Percentiles rank a stretch among this genome's conserved stretches.
These are phyloP conservation scores for Teratosphaeria gauchensis DNA, from an alignment of 2,329 filamentous ascomycete species.

Conservation along the genomic window DNA sequence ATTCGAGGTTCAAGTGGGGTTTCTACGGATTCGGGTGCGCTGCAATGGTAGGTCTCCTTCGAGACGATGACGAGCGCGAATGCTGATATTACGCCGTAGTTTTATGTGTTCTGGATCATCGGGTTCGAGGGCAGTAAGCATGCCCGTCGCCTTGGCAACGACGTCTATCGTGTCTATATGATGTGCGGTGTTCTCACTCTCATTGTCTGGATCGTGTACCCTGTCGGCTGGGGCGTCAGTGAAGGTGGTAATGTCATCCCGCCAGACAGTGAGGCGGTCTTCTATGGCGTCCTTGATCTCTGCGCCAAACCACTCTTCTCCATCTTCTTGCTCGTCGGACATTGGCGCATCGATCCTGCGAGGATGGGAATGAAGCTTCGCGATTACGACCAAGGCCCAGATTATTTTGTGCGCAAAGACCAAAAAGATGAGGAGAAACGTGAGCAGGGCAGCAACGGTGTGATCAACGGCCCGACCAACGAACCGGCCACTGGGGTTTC, in stretches of 20 bases:
- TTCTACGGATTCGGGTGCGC: background rate
- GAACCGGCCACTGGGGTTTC: background rate
- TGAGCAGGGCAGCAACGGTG: background rate
- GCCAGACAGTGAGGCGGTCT: conserved; percentile 53
- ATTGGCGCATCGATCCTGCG: conserved; percentile 48
- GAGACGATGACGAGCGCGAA: background rate
- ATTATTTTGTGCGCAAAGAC: background rate
- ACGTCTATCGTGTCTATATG: conserved; percentile 40
- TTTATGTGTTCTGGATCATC: conserved; percentile 24
- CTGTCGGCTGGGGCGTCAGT: conserved; percentile 48
- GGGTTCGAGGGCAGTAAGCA: conserved; percentile 37
- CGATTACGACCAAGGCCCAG: conserved; percentile 12
- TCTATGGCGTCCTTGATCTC: conserved; percentile 55
- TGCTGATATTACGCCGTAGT: background rate
- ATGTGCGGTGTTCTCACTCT: conserved; percentile 44
- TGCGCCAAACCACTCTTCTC: conserved; percentile 52
- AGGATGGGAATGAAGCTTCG: conserved; percentile 40
- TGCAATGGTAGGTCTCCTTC: background rate
- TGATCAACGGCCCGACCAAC: background rate
- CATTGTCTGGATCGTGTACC: conserved; percentile 51
- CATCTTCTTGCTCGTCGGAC: conserved; percentile 46
- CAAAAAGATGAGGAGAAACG: background rate
- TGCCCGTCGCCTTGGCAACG: conserved; percentile 40
- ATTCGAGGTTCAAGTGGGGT: background rate
- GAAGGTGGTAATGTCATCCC: conserved; percentile 54